Percentiles rank a stretch among this genome's conserved stretches.
These are phyloP conservation scores for Leucocoprinus leucothites DNA, from an alignment of 768 basidiomycete species.

Conservation along the genomic window DNA sequence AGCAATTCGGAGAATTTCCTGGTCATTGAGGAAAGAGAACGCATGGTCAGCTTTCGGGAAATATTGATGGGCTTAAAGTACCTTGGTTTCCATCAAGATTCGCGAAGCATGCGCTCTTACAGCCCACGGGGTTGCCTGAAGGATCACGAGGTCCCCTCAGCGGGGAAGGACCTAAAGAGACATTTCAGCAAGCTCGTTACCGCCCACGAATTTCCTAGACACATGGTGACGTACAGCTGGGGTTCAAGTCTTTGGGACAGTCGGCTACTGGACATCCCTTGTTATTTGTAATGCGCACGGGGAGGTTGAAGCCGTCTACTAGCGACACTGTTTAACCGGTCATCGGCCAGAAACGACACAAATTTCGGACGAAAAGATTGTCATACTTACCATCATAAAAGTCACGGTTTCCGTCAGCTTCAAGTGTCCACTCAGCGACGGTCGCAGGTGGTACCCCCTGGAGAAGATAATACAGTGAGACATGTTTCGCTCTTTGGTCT, in stretches of 20 bases:
- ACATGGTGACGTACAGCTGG: slow-evolving; percentile 26
- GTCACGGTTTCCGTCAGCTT: slow-evolving; percentile 39
- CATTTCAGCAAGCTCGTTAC: too few species aligned
- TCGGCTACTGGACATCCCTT: slow-evolving; percentile 50
- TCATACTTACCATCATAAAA: slow-evolving; percentile 53
- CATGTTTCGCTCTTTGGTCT: neutral
- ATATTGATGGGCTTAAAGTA: slow-evolving; percentile 5
- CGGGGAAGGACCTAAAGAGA: slow-evolving; percentile 28
- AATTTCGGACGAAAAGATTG: neutral
- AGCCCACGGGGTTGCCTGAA: slow-evolving; percentile 52
- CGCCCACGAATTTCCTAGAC: neutral
- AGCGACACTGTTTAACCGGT: slow-evolving; percentile 43
- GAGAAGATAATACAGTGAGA: too few species aligned
- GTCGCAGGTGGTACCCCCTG: slow-evolving; percentile 64
- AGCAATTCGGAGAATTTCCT: slow-evolving; percentile 57
- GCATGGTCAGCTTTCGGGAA: neutral
- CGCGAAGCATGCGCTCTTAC: slow-evolving; percentile 51
- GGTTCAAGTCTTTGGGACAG: slow-evolving; percentile 59
- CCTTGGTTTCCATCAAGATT: slow-evolving; percentile 28
- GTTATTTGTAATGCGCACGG: slow-evolving; percentile 54
- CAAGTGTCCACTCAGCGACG: slow-evolving; percentile 64
- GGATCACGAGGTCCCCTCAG: slow-evolving; percentile 52
- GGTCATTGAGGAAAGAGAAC: neutral
- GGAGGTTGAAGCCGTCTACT: slow-evolving; percentile 65
- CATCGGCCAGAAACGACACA: neutral